phyloP scores from a whole-genome alignment of 768 basidiomycete species.

The Termitomyces sp. region DNA sequence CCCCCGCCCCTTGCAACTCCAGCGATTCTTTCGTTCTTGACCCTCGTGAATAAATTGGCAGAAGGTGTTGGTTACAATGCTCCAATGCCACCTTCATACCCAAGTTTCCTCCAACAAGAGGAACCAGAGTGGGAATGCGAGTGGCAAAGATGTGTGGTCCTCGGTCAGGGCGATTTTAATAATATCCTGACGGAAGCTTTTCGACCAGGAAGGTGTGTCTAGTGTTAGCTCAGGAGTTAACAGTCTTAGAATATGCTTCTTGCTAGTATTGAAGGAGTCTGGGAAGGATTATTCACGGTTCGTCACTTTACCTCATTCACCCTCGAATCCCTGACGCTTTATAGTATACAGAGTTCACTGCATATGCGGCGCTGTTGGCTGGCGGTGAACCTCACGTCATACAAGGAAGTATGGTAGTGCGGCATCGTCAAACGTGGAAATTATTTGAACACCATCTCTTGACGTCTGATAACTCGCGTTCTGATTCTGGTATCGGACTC shows the following conservation, averaged over 20 bases:
- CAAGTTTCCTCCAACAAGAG: constrained; percentile 18
- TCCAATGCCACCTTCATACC: constrained; percentile 27
- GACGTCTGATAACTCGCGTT: constrained; percentile 19
- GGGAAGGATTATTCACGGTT: constrained; percentile 79
- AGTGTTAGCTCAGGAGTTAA: neutral
- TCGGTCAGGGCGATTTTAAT: constrained; percentile 24
- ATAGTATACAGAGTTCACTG: constrained; percentile 80
- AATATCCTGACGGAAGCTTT: constrained; percentile 41
- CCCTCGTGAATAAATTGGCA: constrained; percentile 37
- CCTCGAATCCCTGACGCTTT: neutral
- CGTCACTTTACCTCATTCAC: constrained; percentile 15
- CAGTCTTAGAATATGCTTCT: neutral
- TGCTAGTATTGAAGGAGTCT: constrained; percentile 61
- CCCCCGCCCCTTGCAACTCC: constrained; percentile 63
- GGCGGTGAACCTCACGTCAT: constrained; percentile 61
- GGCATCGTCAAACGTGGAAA: constrained; percentile 89
- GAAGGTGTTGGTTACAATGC: constrained; percentile 22
- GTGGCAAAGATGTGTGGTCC: constrained; percentile 52
- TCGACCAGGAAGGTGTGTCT: constrained; percentile 47
- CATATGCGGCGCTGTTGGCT: constrained; percentile 72
- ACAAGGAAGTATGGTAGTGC: constrained; percentile 70
- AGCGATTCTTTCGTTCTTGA: constrained; percentile 67
- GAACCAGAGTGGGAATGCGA: constrained; percentile 65
- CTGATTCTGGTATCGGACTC: constrained; percentile 27
- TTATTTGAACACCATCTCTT: constrained; percentile 69